Base-by-base conservation (phyloP, 2,329 filamentous ascomycete genomes). In the Fusarium haematococcum region DNA sequence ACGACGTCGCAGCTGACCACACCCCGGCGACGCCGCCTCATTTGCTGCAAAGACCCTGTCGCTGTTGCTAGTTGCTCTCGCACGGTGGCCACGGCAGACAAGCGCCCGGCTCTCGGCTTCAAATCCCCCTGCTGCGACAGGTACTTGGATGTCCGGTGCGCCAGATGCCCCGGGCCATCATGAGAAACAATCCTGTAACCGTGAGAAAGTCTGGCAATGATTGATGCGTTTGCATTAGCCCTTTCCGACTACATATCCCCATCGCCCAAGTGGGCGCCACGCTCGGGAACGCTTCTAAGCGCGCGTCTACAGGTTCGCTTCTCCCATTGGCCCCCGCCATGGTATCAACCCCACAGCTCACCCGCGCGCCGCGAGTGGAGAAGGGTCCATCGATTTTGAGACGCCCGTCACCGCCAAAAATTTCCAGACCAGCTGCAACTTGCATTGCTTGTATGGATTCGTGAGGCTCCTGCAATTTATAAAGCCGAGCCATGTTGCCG, bases 361-460 rank as follows among this genome's bases (percentile, higher is more conserved):
- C 48, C 61, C 68, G 68, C 52, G 30, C 59, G 45, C 27, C 37
- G 18, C 37, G 39, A 65, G 67, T 65, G 62, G 68, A 27, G 33
- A 64, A 73, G 67, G 68, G 68, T 70, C 63, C 70, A 64, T 43
- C 39, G 39, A 64, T 73, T 77, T 78, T 79, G 50, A 67, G 72
- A 79, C 76, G 59, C 62, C 41, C 45, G 75, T 75, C 76, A 77
- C 77, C 77, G 75, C 76, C 77, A 79, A 79, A 79, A 79, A 66
- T 66, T 74, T 76, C 63, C 66, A 67, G 58, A 30, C 54, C 54
- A 62, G 50, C 63, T 60, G 48, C 54, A 69, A 62, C 65, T 76
- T 59, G 65, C 69, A 71, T 65, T 69, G 56, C n/a, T 45, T 64
- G 65, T 41, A 71, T 72, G 66, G 62, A 68, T 68, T 69, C 27